Evolutionary conservation across 2,329 filamentous ascomycete species (phyloP).

Genomic region (Ascochyta rabiei): DNA sequence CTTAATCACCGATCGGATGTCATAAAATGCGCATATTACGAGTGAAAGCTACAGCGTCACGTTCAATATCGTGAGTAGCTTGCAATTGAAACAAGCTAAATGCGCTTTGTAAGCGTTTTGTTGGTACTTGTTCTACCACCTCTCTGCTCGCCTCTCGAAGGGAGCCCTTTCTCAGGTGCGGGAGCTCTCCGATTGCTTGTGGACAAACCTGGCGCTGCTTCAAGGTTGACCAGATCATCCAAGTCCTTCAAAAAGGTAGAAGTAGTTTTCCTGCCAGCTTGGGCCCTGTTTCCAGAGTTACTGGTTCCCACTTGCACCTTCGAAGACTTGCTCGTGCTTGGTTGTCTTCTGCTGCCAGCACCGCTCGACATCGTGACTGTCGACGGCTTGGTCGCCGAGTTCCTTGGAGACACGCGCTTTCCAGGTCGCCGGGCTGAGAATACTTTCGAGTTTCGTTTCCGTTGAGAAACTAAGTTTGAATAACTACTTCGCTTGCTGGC

Average conservation of each 20-base stretch:
- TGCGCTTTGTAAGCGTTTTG: background rate
- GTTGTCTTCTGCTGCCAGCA: background rate
- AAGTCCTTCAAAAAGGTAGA: slow-evolving; percentile 38
- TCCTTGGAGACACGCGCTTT: background rate
- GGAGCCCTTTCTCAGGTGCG: background rate
- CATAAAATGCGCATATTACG: no score
- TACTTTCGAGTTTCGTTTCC: background rate
- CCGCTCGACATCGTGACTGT: background rate
- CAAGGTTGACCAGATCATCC: slow-evolving; percentile 33
- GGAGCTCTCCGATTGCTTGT: background rate
- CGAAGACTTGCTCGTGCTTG: background rate
- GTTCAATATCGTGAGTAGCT: background rate
- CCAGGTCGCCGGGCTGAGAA: background rate
- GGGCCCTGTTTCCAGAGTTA: background rate
- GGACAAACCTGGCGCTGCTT: background rate
- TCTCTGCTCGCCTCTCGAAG: background rate
- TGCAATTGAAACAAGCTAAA: background rate
- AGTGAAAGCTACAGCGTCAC: no score
- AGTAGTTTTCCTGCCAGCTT: slow-evolving; percentile 25
- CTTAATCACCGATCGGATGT: no score
- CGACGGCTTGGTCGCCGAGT: background rate
- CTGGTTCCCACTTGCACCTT: background rate
- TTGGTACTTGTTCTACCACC: background rate
- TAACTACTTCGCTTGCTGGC: background rate
- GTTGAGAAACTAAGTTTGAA: background rate